Conservation (phyloP, 2,329 filamentous ascomycete genomes). For the Penicillium sp. region DNA sequence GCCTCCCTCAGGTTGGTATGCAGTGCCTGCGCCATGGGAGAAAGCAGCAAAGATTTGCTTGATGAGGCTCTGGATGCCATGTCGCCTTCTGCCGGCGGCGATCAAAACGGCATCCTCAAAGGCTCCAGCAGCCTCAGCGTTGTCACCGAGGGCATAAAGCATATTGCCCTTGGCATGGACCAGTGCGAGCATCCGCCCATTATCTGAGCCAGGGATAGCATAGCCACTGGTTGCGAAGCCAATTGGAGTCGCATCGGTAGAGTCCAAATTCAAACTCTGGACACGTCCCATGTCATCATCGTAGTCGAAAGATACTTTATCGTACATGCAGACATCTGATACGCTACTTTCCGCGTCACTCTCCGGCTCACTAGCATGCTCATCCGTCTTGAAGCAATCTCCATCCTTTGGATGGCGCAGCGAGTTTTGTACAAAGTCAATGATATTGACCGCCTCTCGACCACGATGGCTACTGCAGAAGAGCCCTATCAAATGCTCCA, state of each 20-base stretch:
- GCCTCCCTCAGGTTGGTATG: slow-evolving; percentile 36
- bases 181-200: slow-evolving; percentile 87
- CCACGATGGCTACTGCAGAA: slow-evolving; percentile 78
- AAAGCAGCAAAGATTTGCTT: slow-evolving; percentile 72
- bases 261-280: slow-evolving; percentile 23
- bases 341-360: slow-evolving; percentile 55
- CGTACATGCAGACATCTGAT: slow-evolving; percentile 53
- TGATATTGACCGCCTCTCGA: slow-evolving; percentile 81
- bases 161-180: slow-evolving; percentile 97
- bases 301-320: slow-evolving; percentile 57
- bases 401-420: slow-evolving; percentile 56
- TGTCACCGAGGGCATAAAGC: slow-evolving; percentile 85
- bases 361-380: slow-evolving; percentile 59
- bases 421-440: slow-evolving; percentile 76
- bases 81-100: slow-evolving; percentile 68
- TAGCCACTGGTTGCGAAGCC: slow-evolving; percentile 80
- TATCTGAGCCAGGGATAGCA: slow-evolving; percentile 77
- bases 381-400: slow-evolving; percentile 49
- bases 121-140: slow-evolving; percentile 73
- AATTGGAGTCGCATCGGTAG: slow-evolving; percentile 32
- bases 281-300: slow-evolving; percentile 44
- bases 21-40: slow-evolving; percentile 45
- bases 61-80: slow-evolving; percentile 75
- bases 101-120: slow-evolving; percentile 96
- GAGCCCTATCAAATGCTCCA: slow-evolving; percentile 87